Percentiles rank a stretch among this genome's conserved stretches.
These are phyloP conservation scores for Candida glucosophila DNA, from an alignment of 1,139 yeast genomes.

Conservation along the genomic window DNA sequence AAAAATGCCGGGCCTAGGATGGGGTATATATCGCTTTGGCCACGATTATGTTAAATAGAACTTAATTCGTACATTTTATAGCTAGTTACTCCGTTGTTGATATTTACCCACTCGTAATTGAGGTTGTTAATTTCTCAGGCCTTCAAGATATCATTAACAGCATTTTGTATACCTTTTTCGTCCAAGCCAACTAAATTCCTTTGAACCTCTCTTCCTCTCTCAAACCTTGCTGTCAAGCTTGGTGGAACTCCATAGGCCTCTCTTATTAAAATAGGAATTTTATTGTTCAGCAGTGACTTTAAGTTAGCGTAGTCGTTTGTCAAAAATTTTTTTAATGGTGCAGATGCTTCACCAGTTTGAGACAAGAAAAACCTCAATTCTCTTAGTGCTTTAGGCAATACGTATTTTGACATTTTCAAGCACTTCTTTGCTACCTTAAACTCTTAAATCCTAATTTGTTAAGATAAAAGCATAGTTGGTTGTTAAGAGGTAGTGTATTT, in stretches of 20 bases:
- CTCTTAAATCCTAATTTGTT: too few species aligned
- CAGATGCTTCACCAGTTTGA: constrained; percentile 65
- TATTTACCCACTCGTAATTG: constrained; percentile 3
- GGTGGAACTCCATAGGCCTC: constrained; percentile 71
- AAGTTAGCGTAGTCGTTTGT: constrained; percentile 51
- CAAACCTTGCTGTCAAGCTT: constrained; percentile 62
- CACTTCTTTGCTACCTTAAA: too few species aligned
- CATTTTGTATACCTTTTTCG: constrained; percentile 29
- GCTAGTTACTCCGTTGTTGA: background rate
- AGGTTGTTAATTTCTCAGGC: constrained; percentile 7
- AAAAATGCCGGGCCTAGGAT: constrained; percentile 46
- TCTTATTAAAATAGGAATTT: constrained; percentile 64
- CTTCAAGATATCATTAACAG: constrained; percentile 32
- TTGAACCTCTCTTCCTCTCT: constrained; percentile 36
- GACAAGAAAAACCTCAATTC: constrained; percentile 76
- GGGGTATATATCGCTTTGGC: constrained; percentile 55
- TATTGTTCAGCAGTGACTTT: constrained; percentile 36
- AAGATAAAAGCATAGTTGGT: too few species aligned
- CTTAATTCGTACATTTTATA: background rate
- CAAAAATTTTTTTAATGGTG: constrained; percentile 56
- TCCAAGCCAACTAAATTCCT: constrained; percentile 38
- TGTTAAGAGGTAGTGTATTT: too few species aligned
- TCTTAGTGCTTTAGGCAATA: constrained; percentile 56
- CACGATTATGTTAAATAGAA: constrained; percentile 4
- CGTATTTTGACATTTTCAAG: constrained; percentile 43